Evolutionary conservation across 352 stramenopile species (phyloP).

Genomic region (Globisporangium splendens): DNA sequence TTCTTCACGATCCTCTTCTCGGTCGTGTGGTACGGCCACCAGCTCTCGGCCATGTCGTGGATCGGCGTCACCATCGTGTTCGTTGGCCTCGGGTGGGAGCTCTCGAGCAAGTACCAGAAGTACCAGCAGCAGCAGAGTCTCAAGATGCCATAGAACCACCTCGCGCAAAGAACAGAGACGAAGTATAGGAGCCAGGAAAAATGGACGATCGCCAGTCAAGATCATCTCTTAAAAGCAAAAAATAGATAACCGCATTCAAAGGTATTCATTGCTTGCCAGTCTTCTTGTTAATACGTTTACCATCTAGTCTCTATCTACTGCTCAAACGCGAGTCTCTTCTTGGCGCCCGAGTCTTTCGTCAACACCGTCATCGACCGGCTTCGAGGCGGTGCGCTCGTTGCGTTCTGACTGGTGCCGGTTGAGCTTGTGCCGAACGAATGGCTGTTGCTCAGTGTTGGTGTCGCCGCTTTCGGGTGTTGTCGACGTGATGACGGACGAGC

Average conservation of each 20-base stretch:
- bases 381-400: conserved; percentile 18
- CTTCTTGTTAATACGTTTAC: not conserved
- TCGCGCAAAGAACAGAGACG: not conserved
- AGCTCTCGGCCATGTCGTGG: conserved; percentile 91
- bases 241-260: not conserved
- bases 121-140: conserved; percentile 67
- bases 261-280: too few species aligned
- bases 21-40: conserved; percentile 95
- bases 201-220: not conserved
- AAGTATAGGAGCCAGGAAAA: not conserved
- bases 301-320: conserved; percentile 10
- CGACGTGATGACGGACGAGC: conserved; percentile 31
- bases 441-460: conserved; percentile 25
- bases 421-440: conserved; percentile 10
- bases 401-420: conserved; percentile 11
- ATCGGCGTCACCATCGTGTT: conserved; percentile 90
- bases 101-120: conserved; percentile 85
- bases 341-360: conserved; percentile 21
- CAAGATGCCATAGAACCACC: conserved; percentile 21
- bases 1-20: conserved; percentile 99
- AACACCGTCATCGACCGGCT: conserved; percentile 37
- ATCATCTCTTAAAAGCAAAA: not conserved
- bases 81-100: conserved; percentile 79
- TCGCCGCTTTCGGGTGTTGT: conserved; percentile 23
- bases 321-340: conserved; percentile 31